Evolutionary conservation across 495 filamentous ascomycete genomes (phyloP).

Genomic region (Mycothermus thermophilus): DNA sequence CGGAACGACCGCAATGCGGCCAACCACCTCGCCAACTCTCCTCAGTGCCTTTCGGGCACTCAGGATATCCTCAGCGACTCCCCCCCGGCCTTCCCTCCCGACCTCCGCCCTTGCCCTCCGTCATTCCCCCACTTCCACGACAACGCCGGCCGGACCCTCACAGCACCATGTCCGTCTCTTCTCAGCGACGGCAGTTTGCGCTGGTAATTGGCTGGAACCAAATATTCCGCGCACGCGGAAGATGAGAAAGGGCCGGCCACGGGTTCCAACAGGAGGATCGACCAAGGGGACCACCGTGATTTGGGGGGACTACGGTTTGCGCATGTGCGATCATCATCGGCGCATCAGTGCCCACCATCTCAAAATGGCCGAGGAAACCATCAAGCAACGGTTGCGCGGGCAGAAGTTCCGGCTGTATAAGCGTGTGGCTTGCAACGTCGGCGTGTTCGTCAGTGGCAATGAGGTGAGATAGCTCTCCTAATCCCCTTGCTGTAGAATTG

Average conservation of each 20-base stretch:
- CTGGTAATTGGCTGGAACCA: slow-evolving; percentile 67
- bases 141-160: slow-evolving; percentile 2
- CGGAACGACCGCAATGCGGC: slow-evolving; percentile 24
- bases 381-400: slow-evolving; percentile 74
- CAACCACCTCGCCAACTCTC: slow-evolving; percentile 25
- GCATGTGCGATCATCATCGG: slow-evolving; percentile 86
- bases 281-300: slow-evolving; percentile 85
- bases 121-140: slow-evolving; percentile 1
- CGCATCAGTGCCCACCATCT: slow-evolving; percentile 77
- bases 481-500: background rate
- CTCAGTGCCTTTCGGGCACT: slow-evolving; percentile 30
- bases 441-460: slow-evolving; percentile 89
- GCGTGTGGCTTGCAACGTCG: slow-evolving; percentile 78
- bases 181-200: slow-evolving; percentile 49
- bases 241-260: slow-evolving; percentile 78
- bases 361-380: slow-evolving; percentile 81
- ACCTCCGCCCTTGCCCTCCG: slow-evolving; percentile 9
- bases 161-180: slow-evolving; percentile 45
- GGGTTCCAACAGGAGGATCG: slow-evolving; percentile 81
- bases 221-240: slow-evolving; percentile 60
- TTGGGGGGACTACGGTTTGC: slow-evolving; percentile 92
- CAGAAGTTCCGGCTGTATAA: slow-evolving; percentile 88
- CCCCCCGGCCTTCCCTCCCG: slow-evolving; percentile 19
- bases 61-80: slow-evolving; percentile 22
- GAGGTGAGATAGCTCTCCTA: slow-evolving; percentile 56